Percentiles rank a stretch among this genome's conserved stretches.
Conservation (phyloP, 305 asterid species). For the Fraxinus ornus region DNA sequence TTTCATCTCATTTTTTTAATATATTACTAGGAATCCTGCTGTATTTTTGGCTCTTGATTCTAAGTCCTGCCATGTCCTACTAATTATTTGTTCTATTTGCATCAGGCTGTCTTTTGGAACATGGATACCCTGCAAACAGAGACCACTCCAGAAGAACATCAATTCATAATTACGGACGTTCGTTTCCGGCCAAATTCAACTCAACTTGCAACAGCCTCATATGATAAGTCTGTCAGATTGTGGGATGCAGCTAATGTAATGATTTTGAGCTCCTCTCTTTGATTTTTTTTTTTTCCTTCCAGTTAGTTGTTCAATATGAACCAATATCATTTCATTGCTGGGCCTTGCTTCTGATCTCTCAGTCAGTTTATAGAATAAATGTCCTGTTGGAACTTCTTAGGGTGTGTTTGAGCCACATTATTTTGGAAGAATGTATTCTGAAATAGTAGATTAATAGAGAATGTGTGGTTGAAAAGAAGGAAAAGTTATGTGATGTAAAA, state of each 20-base stretch:
- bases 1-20: not conserved
- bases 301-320: conserved; percentile 19
- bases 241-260: conserved; percentile 95
- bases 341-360: not conserved
- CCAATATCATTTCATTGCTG: not conserved
- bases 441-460: too few species aligned
- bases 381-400: not conserved
- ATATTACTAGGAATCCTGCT: not conserved
- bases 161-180: conserved; percentile 73
- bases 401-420: too few species aligned
- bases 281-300: conserved; percentile 3
- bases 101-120: conserved; percentile 95
- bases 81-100: conserved; percentile 7
- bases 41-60: conserved; percentile 1
- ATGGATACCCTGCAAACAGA: conserved; percentile 87
- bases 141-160: conserved; percentile 84
- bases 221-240: conserved; percentile 88
- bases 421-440: too few species aligned
- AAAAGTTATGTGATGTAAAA: too few species aligned
- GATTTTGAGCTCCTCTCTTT: conserved; percentile 17
- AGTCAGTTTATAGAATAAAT: not conserved
- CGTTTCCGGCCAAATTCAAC: conserved; percentile 94
- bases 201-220: conserved; percentile 91
- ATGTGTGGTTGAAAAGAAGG: too few species aligned
- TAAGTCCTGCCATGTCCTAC: not conserved